Conservation (phyloP, 2,329 filamentous ascomycete species). For the Waltergamsia citrina region DNA sequence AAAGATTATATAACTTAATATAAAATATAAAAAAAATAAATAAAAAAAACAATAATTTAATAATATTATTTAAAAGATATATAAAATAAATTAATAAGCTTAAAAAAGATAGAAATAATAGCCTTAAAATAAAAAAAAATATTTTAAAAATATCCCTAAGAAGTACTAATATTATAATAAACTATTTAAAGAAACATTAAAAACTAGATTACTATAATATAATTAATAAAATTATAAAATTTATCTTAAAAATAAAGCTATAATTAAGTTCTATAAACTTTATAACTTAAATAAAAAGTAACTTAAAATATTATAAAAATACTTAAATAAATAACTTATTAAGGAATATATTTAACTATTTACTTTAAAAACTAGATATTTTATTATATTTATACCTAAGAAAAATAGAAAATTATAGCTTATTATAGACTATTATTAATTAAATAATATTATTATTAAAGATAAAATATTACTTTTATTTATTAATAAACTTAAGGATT, state of each 20-base stretch:
- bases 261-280: conserved; percentile 1
- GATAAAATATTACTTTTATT: neutral
- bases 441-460: neutral
- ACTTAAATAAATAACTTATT: no score
- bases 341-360: conserved; percentile 1
- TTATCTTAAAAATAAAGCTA: neutral
- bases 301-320: no score
- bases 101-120: neutral
- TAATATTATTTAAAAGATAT: no score
- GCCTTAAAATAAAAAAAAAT: neutral
- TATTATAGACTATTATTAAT: neutral
- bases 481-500: neutral
- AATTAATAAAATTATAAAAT: neutral
- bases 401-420: conserved; percentile 1
- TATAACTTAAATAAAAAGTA: no score
- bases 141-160: conserved; percentile 1
- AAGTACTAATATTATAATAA: neutral
- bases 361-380: neutral
- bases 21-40: conserved; percentile 1
- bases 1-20: neutral
- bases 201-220: neutral
- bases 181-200: conserved; percentile 1
- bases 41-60: conserved; percentile 1
- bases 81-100: no score
- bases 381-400: conserved; percentile 1